These are phyloP conservation scores for Haematococcus lacustris DNA, from an alignment of 139 green algal species.

Conservation along the genomic window DNA sequence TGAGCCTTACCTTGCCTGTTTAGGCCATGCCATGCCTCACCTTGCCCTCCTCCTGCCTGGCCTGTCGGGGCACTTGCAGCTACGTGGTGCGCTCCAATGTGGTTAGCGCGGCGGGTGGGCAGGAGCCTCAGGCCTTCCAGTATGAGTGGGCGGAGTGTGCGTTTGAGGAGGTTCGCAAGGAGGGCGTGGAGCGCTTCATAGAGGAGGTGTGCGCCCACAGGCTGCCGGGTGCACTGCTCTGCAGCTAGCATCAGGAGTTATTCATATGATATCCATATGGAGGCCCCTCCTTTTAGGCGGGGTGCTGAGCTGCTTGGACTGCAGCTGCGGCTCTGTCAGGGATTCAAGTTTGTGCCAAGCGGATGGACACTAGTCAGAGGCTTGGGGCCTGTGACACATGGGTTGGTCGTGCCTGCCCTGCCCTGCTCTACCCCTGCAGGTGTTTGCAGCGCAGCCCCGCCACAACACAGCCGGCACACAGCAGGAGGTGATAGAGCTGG, in stretches of 20 bases:
- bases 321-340: background rate
- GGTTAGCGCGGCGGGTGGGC: background rate
- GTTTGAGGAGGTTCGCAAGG: background rate
- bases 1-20: background rate
- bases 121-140: background rate
- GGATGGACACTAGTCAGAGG: background rate
- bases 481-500: no score
- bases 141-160: slow-evolving; percentile 2
- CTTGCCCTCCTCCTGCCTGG: no score
- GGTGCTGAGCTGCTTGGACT: background rate
- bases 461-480: no score
- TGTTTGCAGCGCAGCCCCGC: no score
- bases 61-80: background rate
- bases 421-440: no score
- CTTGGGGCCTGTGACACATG: background rate
- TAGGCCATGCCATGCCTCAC: no score
- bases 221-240: background rate
- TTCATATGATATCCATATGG: background rate
- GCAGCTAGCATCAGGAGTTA: background rate
- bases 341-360: no score
- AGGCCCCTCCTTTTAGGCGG: background rate
- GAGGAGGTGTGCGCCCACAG: background rate
- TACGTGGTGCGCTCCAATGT: background rate
- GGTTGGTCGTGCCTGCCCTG: no score
- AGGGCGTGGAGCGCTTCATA: background rate